phyloP scores from a whole-genome alignment of 148 eudicot species.

The Mesembryanthemum crystallinum region DNA sequence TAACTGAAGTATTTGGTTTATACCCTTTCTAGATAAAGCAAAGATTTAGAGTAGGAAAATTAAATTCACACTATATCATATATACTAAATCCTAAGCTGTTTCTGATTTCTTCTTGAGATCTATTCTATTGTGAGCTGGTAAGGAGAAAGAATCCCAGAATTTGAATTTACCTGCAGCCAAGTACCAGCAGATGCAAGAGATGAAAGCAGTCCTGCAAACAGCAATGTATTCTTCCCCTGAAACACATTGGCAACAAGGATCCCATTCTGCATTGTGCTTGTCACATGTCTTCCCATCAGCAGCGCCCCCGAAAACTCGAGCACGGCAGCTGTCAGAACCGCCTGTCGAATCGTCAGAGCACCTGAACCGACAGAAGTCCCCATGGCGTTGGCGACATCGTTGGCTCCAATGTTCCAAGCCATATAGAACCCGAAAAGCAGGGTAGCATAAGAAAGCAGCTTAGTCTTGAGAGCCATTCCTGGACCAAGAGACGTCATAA shows the following conservation, averaged over 20 bases:
- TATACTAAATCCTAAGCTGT: background rate
- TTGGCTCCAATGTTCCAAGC: conserved; percentile 98
- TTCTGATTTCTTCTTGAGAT: background rate
- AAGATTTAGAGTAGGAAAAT: background rate
- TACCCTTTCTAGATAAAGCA: background rate
- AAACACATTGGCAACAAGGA: conserved; percentile 80
- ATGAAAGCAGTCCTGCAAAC: conserved; percentile 70
- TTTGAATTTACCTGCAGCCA: conserved; percentile 87
- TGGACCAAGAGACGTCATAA: conserved; percentile 64
- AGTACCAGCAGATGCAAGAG: conserved; percentile 92
- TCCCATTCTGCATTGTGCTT: conserved; percentile 95
- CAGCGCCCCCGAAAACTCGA: conserved; percentile 87
- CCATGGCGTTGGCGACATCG: conserved; percentile 98
- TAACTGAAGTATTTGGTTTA: background rate
- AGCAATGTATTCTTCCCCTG: conserved; percentile 85
- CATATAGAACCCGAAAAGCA: conserved; percentile 84
- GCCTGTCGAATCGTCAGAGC: conserved; percentile 84
- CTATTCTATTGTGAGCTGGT: background rate
- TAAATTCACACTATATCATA: background rate
- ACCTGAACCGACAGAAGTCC: conserved; percentile 94
- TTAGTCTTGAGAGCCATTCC: conserved; percentile 62
- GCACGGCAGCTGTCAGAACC: conserved; percentile 72
- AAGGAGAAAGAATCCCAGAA: background rate
- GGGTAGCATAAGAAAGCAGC: conserved; percentile 61
- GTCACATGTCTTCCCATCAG: conserved; percentile 92